Conservation (phyloP, 31 red algal species). For the Odonthalia washingtoniensis region DNA sequence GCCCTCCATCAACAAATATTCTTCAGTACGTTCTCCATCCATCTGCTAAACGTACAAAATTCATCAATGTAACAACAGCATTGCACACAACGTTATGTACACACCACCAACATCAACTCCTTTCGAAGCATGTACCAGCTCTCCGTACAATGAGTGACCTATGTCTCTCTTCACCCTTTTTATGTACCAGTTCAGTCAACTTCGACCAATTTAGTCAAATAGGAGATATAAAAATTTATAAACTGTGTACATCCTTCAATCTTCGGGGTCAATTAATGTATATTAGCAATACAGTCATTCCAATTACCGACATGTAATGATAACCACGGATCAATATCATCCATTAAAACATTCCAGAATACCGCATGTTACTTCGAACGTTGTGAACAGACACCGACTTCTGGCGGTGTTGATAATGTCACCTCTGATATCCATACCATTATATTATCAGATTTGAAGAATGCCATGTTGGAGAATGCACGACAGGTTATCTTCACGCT, state of each 20-base stretch:
- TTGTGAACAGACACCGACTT: slow-evolving; percentile 39
- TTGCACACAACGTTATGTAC: not conserved
- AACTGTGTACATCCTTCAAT: slow-evolving; percentile 52
- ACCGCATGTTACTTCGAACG: slow-evolving; percentile 56
- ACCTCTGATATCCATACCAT: slow-evolving; percentile 54
- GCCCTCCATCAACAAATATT: not conserved
- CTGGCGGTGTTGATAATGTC: slow-evolving; percentile 58
- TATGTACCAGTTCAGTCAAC: slow-evolving; percentile 68
- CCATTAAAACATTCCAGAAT: slow-evolving; percentile 49
- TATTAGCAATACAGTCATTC: slow-evolving; percentile 40
- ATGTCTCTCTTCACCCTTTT: not conserved
- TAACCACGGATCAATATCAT: not conserved
- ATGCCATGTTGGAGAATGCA: slow-evolving; percentile 69
- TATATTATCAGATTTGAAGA: slow-evolving; percentile 48
- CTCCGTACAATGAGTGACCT: not conserved
- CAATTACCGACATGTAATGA: slow-evolving; percentile 43
- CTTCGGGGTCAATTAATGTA: slow-evolving; percentile 53
- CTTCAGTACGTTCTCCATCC: not conserved
- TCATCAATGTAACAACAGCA: not conserved
- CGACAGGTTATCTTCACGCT: slow-evolving; percentile 60
- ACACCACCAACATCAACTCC: not conserved
- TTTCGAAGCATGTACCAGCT: not conserved
- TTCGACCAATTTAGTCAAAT: slow-evolving; percentile 30
- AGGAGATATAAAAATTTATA: slow-evolving; percentile 39
- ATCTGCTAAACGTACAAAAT: not conserved